Conservation (phyloP, 306 rosid species). For the Senna siamea region DNA sequence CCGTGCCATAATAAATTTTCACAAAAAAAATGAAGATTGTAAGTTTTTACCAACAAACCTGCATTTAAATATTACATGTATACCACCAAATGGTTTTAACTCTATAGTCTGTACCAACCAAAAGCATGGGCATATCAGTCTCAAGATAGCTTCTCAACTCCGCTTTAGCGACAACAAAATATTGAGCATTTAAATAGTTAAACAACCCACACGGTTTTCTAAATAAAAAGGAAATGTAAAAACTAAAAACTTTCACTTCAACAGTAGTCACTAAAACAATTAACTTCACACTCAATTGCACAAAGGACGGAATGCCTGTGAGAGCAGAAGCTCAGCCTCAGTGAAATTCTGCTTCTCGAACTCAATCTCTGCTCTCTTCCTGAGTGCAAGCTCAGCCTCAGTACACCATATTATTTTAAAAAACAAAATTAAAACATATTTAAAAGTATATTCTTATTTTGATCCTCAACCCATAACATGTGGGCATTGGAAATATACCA, state of each 20-base stretch:
- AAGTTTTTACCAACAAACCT: conserved; percentile 50
- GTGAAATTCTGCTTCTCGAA: conserved; percentile 50
- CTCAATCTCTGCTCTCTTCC: conserved; percentile 66
- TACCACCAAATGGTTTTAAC: conserved; percentile 74
- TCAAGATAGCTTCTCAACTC: conserved; percentile 3
- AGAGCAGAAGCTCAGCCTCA: too few relatives aligned
- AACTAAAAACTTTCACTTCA: neutral
- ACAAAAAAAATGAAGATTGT: neutral
- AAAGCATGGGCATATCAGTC: conserved; percentile 16
- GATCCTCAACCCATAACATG: too few relatives aligned
- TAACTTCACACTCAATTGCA: too few relatives aligned
- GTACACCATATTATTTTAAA: too few relatives aligned
- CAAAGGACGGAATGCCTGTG: too few relatives aligned
- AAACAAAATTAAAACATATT: too few relatives aligned
- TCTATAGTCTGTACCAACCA: conserved; percentile 73
- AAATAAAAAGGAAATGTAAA: neutral
- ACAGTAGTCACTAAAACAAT: neutral
- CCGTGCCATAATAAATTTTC: neutral
- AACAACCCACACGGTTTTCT: neutral
- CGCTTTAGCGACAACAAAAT: neutral
- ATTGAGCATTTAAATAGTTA: neutral
- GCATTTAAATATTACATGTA: conserved; percentile 63
- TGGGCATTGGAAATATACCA: too few relatives aligned
- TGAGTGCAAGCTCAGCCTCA: conserved; percentile 77
- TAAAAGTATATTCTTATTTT: too few relatives aligned